These are phyloP conservation scores for Rhizopus microsporus DNA, from an alignment of 371 early-diverging fungal species.

Conservation along the genomic window DNA sequence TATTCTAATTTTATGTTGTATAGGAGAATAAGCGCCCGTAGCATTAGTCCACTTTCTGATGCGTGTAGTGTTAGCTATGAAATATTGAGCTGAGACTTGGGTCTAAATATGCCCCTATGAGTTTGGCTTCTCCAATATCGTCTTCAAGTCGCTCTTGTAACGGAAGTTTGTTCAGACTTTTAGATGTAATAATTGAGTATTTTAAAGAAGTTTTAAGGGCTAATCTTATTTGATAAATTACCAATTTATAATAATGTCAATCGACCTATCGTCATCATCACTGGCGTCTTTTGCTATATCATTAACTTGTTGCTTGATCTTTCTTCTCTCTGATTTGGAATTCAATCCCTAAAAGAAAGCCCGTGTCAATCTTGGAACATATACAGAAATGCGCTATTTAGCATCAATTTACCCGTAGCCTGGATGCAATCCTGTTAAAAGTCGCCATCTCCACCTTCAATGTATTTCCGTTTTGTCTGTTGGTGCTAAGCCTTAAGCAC, in stretches of 20 bases:
- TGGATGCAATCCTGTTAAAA: too few relatives aligned
- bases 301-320: slow-evolving; percentile 10
- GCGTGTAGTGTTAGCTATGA: too few relatives aligned
- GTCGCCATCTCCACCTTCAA: too few relatives aligned
- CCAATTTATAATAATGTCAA: slow-evolving; percentile 19
- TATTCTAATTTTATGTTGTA: too few relatives aligned
- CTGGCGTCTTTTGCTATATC: slow-evolving; percentile 15
- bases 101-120: slow-evolving; percentile 13
- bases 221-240: slow-evolving; percentile 17
- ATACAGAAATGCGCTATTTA: slow-evolving; percentile 9
- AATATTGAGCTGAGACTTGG: slow-evolving; percentile 19
- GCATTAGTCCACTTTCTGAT: too few relatives aligned
- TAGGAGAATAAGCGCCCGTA: too few relatives aligned
- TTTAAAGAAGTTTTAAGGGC: slow-evolving; percentile 16
- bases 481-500: too few relatives aligned
- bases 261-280: slow-evolving; percentile 10
- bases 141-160: slow-evolving; percentile 14
- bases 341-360: slow-evolving; percentile 16
- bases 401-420: too few relatives aligned
- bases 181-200: slow-evolving; percentile 18
- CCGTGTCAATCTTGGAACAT: slow-evolving; percentile 13
- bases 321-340: slow-evolving; percentile 11
- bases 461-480: too few relatives aligned
- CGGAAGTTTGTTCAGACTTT: slow-evolving; percentile 20
- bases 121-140: slow-evolving; percentile 19